A percentile compares a stretch with the other conserved stretches of the same genome.
Conservation (phyloP, 768 basidiomycete genomes). For the Trametopsis cervina region DNA sequence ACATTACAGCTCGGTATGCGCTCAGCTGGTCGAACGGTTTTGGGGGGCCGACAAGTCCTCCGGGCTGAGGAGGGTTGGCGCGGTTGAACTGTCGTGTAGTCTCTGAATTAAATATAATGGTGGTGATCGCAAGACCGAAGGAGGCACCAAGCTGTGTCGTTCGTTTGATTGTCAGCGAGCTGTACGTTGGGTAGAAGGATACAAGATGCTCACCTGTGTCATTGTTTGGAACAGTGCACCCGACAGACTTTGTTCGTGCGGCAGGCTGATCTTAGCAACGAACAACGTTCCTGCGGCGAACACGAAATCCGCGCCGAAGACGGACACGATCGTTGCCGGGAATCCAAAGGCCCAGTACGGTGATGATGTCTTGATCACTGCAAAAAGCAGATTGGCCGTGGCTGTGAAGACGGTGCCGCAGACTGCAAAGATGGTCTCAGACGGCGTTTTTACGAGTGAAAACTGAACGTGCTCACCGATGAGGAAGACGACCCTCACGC, state of each 20-base stretch:
- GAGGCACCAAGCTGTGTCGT: conserved; percentile 56
- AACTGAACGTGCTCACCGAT: conserved; percentile 34
- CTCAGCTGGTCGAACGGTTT: conserved; percentile 28
- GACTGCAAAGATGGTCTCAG: conserved; percentile 23
- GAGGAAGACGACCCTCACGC: conserved; percentile 48
- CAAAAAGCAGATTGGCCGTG: conserved; percentile 56
- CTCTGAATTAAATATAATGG: conserved; percentile 63
- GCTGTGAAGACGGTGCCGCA: conserved; percentile 54
- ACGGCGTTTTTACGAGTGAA: not conserved
- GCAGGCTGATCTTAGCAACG: conserved; percentile 57
- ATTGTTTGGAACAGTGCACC: conserved; percentile 77
- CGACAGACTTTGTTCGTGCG: conserved; percentile 69
- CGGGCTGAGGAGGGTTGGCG: not conserved
- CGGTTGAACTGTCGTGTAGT: conserved; percentile 26
- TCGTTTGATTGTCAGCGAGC: not conserved
- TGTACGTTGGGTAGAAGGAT: not conserved
- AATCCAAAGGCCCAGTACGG: conserved; percentile 76
- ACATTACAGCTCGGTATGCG: conserved; percentile 59
- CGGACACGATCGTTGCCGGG: conserved; percentile 54
- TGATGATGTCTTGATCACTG: conserved; percentile 47
- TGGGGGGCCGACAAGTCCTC: conserved; percentile 23
- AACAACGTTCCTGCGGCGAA: conserved; percentile 70
- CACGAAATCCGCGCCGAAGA: conserved; percentile 75
- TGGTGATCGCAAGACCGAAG: conserved; percentile 64
- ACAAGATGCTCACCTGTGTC: conserved; percentile 43